Base-by-base conservation (phyloP, 176 grass and related monocot species). In the Juncus effusus region DNA sequence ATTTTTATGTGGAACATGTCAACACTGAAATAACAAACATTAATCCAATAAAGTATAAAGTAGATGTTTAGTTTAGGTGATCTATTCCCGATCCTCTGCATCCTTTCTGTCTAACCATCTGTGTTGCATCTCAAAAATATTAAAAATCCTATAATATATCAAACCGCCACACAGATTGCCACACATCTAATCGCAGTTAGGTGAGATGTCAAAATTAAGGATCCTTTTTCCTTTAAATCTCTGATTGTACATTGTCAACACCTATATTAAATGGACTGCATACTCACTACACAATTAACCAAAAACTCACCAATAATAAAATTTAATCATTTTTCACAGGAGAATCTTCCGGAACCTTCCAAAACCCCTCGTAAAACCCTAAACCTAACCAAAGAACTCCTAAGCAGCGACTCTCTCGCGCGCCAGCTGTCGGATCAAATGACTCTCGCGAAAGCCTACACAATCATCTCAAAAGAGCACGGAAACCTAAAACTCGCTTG, bases 371-470 rank as follows among this genome's bases (percentile, higher is more conserved):
- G 36, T 63, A 77, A 59, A 51, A 87, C 75, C 36, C 74, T 99
- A 58, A 99, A 94, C 81, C 80, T 99, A 67, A 90, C 95, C 5
- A 82, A 90, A 85, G 94, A 99, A 59, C 85, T 99, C 67, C 75
- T 99, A 80, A 99, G 95, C 76, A 99, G 83, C 16, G 89, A 72
- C 40, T 99, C 95, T 49, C 93, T 86, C 84, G 85, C 89, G 8
- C 85, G 95, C 8, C 95, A 99, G 72, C 78, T 99, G 55, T 79
- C 86, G 1, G 89, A 99, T 79, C 89, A 99, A 72, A 99, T 99
- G 89, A 90, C 83, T 76, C 81, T 99, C 67, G 95, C 89, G 10
- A 99, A 99, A 78, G 95, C 89, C 51, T 99, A 99, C 77, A 74
- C 93, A 42, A 77, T 99, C 53, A 83, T 99, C 67, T 78, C 89